Percentiles rank a stretch among this genome's conserved stretches.
phyloP scores from a whole-genome alignment of 345 rosid species.

The Ceriops decandra region DNA sequence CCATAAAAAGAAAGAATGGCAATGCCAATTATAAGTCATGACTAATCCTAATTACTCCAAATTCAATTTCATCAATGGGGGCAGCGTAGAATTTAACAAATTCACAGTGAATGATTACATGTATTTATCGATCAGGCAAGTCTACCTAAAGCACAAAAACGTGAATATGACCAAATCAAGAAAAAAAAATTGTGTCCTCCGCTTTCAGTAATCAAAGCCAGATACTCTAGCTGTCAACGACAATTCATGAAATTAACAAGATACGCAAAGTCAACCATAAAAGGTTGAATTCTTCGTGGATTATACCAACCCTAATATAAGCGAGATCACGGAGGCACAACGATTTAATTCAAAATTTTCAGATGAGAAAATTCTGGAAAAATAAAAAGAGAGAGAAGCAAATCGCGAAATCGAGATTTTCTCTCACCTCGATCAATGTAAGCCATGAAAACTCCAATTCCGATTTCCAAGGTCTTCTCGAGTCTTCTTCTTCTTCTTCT shows the following conservation, averaged over 20 bases:
- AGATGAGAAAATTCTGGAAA: background rate
- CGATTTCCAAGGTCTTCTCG: slow-evolving; percentile 5
- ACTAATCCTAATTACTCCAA: background rate
- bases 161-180: too few species aligned
- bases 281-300: too few species aligned
- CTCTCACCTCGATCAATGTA: slow-evolving; percentile 25
- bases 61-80: background rate
- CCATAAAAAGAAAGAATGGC: background rate
- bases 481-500: background rate
- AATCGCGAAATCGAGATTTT: background rate
- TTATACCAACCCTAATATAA: background rate
- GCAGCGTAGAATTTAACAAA: background rate
- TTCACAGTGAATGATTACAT: background rate
- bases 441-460: slow-evolving; percentile 13
- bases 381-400: background rate
- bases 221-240: too few species aligned
- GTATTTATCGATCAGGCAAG: background rate
- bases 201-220: too few species aligned
- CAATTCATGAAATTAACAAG: too few species aligned
- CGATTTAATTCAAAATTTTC: background rate
- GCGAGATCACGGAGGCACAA: background rate
- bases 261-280: too few species aligned
- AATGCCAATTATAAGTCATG: background rate
- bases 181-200: too few species aligned
- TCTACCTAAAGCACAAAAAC: too few species aligned